phyloP scores from a whole-genome alignment of 2,329 filamentous ascomycete genomes.

The Scedosporium boydii region DNA sequence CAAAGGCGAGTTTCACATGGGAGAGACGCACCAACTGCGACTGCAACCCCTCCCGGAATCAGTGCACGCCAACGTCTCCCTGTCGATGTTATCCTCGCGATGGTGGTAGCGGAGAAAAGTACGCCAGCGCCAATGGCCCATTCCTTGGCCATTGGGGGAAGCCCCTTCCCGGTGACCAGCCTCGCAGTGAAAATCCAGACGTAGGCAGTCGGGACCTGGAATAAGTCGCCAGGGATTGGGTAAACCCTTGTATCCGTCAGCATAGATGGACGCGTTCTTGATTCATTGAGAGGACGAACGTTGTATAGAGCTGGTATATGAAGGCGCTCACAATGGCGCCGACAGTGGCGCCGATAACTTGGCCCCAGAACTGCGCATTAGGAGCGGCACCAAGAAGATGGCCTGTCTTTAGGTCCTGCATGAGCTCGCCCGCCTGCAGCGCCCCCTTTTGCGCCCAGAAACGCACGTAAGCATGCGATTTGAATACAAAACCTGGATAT shows the following conservation, averaged over 20 bases:
- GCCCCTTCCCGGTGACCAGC: slow-evolving; percentile 79
- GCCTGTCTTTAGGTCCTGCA: slow-evolving; percentile 96
- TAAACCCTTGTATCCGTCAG: slow-evolving; percentile 53
- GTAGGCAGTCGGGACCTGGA: slow-evolving; percentile 88
- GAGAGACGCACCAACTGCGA: slow-evolving; percentile 63
- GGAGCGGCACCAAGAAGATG: slow-evolving; percentile 87
- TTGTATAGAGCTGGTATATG: slow-evolving; percentile 81
- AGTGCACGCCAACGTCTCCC: slow-evolving; percentile 59
- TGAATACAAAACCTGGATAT: background rate
- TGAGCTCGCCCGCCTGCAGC: slow-evolving; percentile 87
- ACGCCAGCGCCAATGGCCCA: slow-evolving; percentile 68
- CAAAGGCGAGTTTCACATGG: background rate
- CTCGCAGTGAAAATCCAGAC: slow-evolving; percentile 97
- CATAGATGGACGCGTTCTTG: background rate
- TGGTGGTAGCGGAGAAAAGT: slow-evolving; percentile 64
- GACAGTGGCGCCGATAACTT: slow-evolving; percentile 79
- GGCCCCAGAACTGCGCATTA: slow-evolving; percentile 92
- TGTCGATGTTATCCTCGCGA: slow-evolving; percentile 51
- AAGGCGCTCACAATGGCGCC: slow-evolving; percentile 79
- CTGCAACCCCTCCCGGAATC: slow-evolving; percentile 87
- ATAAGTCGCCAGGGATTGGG: slow-evolving; percentile 75
- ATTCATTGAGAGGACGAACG: slow-evolving; percentile 21
- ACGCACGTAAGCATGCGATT: slow-evolving; percentile 5
- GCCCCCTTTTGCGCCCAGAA: slow-evolving; percentile 45
- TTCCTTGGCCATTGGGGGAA: slow-evolving; percentile 74